These are phyloP conservation scores for Amauroascus niger DNA, from an alignment of 2,329 filamentous ascomycete genomes.

Conservation along the genomic window DNA sequence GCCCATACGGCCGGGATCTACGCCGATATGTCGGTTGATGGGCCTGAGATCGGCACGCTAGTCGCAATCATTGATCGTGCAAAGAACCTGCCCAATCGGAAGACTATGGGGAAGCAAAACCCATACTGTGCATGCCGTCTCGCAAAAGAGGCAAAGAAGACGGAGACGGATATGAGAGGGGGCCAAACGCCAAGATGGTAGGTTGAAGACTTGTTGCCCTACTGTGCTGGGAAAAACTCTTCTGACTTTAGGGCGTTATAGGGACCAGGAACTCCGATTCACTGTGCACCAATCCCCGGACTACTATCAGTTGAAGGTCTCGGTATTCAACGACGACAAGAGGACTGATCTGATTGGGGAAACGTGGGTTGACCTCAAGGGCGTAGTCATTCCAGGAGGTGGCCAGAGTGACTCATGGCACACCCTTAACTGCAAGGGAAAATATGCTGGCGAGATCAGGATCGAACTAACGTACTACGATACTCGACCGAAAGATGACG, in stretches of 20 bases:
- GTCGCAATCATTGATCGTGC: constrained; percentile 87
- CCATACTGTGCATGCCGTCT: constrained; percentile 90
- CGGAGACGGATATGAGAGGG: constrained; percentile 81
- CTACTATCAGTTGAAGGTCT: constrained; percentile 91
- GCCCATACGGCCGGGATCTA: constrained; percentile 82
- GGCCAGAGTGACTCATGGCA: constrained; percentile 96
- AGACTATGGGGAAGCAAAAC: constrained; percentile 97
- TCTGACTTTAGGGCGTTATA: constrained; percentile 32
- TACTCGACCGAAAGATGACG: constrained; percentile 70
- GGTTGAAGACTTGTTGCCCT: constrained; percentile 12
- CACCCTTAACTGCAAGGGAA: constrained; percentile 72
- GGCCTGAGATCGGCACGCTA: constrained; percentile 84
- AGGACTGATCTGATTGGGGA: constrained; percentile 95
- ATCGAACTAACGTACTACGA: constrained; percentile 98
- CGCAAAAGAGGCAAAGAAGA: constrained; percentile 97
- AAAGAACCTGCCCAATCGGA: constrained; percentile 92
- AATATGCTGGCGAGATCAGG: constrained; percentile 90
- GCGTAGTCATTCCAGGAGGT: constrained; percentile 72
- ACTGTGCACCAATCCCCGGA: constrained; percentile 92
- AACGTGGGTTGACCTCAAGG: constrained; percentile 73
- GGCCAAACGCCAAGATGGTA: constrained; percentile 96
- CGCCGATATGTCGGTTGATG: constrained; percentile 86
- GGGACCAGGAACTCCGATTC: constrained; percentile 96
- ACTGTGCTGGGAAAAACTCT: not conserved
- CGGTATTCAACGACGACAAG: constrained; percentile 97